Percentiles rank a stretch among this genome's conserved stretches.
Evolutionary conservation across 257 asterid species (phyloP).

Genomic region (Eustoma russellianum): DNA sequence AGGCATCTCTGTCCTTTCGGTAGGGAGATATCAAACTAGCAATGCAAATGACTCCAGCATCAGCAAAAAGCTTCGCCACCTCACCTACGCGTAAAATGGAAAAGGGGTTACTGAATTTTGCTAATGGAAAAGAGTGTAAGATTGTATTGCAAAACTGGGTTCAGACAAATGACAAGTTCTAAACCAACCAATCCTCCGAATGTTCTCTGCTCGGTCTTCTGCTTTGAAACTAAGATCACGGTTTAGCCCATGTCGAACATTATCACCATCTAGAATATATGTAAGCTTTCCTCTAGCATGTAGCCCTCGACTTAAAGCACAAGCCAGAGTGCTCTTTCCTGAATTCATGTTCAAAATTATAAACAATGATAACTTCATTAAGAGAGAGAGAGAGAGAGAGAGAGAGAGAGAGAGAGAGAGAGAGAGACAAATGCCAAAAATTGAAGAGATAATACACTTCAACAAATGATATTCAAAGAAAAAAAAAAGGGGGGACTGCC

Average conservation of each 20-base stretch:
- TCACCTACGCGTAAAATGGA: conserved; percentile 48
- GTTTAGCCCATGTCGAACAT: conserved; percentile 93
- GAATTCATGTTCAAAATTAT: conserved; percentile 19
- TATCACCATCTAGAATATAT: conserved; percentile 95
- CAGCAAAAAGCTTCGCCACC: conserved; percentile 95
- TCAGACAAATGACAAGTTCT: conserved; percentile 3
- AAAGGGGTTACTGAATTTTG: neutral
- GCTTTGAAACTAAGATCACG: conserved; percentile 79
- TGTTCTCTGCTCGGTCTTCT: conserved; percentile 93
- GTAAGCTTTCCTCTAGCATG: conserved; percentile 87
- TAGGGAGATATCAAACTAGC: conserved; percentile 98
- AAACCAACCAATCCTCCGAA: conserved; percentile 81
- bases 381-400: neutral
- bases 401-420: too few species aligned
- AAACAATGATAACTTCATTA: neutral
- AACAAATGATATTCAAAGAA: too few species aligned
- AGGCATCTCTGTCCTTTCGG: conserved; percentile 87
- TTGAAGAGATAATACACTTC: too few species aligned
- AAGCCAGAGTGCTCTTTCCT: conserved; percentile 98
- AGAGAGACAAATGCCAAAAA: too few species aligned
- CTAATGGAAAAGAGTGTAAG: neutral
- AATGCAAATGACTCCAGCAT: conserved; percentile 93
- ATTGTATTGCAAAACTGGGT: conserved; percentile 1
- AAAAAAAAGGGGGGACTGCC: too few species aligned
- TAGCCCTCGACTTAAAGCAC: conserved; percentile 68